Base-by-base conservation (phyloP, 176 grass and related monocot species). In the Rhynchospora pubera region DNA sequence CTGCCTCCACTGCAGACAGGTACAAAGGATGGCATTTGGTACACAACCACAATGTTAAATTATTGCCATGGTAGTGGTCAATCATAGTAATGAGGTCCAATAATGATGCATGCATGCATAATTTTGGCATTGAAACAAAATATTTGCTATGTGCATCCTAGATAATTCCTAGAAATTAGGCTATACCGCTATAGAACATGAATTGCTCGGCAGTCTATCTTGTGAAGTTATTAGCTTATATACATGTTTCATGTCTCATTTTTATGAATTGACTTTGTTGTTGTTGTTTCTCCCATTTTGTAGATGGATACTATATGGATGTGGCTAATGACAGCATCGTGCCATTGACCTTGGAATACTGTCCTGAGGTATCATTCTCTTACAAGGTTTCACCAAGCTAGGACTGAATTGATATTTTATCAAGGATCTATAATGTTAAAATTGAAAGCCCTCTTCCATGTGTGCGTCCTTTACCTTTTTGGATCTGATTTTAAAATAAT, bases 301-400 rank as follows among this genome's bases (percentile, higher is more conserved):
- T 39, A 79, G 76, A 2, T 79, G 76, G 15, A 79, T 57, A 22
- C 23, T 18, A 77, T 55, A 15, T 77, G 72, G 46, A 53, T 77
- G 23, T 58, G 10, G 23, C 26, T 12, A 79, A 15, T 79, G 52
- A 59, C 59, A 79, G 24, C 51, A 57, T 39, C 50, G n/a, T 39
- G 56, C 76, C 45, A 15, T 34, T 60, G 12, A 57, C 76, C 50
- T 32, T 60, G 45, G 76, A 53, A 58, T 18, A 79, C 22, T 79
- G 9, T 60, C 52, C 76, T 1, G 51, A 79, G 18, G 76, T 79
- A 79, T 57, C 51, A 7, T 79, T 57, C 75, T 72, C 55, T 66
- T 62, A 62, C 19, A 12, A 42, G 6, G 32, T 42, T 66, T 66
- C 14, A 66, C 13, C 18, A 14, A 39, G 64, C 64, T 42, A 66